Conservation (phyloP, 768 basidiomycete genomes). For the Albatrellus ellisii region DNA sequence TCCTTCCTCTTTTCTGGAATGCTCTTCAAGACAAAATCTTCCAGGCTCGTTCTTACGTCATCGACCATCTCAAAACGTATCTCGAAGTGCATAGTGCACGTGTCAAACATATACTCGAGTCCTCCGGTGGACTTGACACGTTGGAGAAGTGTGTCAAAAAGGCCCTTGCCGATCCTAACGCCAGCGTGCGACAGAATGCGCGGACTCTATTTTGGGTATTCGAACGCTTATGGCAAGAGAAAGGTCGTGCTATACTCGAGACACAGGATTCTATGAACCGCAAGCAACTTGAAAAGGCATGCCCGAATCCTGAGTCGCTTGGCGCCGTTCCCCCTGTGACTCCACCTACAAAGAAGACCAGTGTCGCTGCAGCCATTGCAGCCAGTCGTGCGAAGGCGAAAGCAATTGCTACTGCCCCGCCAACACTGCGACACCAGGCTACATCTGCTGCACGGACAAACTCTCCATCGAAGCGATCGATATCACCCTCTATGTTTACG, state of each 20-base stretch:
- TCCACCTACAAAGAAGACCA: conserved; percentile 58
- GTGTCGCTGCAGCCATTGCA: conserved; percentile 77
- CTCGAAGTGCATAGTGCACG: conserved; percentile 60
- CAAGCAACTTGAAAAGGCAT: conserved; percentile 80
- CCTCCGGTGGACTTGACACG: conserved; percentile 49
- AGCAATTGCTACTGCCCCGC: conserved; percentile 71
- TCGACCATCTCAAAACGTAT: conserved; percentile 64
- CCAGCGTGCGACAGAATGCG: conserved; percentile 60
- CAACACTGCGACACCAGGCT: conserved; percentile 68
- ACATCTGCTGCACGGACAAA: conserved; percentile 55
- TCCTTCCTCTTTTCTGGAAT: conserved; percentile 56
- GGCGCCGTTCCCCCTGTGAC: conserved; percentile 27
- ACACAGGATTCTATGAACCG: conserved; percentile 51
- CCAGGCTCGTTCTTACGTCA: conserved; percentile 52
- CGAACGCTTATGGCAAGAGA: conserved; percentile 59
- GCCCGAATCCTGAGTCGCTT: conserved; percentile 43
- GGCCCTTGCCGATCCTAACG: conserved; percentile 66
- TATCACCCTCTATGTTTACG: conserved; percentile 25
- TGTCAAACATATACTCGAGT: conserved; percentile 54
- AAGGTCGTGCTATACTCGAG: conserved; percentile 49
- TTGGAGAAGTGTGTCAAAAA: conserved; percentile 67
- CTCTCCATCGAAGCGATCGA: conserved; percentile 24
- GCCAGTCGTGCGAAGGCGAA: conserved; percentile 84
- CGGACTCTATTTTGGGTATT: conserved; percentile 75
- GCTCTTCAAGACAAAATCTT: conserved; percentile 71